Evolutionary conservation across 2,329 filamentous ascomycete genomes (phyloP), one percentile per base, ranked within the genome.

Genomic region (Lecanosticta acicola): DNA sequence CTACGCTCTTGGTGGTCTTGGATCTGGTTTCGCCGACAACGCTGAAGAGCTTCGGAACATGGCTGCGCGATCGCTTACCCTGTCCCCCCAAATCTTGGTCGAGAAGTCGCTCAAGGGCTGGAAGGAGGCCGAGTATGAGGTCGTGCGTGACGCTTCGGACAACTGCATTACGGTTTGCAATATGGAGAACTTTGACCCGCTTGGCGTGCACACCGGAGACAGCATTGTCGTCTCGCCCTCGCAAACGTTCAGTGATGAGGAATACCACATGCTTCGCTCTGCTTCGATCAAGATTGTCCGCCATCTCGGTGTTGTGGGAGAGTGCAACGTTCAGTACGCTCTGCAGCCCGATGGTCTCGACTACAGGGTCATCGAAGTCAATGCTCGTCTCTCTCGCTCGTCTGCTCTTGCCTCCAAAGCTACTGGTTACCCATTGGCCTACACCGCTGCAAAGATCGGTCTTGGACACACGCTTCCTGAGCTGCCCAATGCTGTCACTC

Each of bases 111-210:
- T 98, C 59, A 97, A 96, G 77, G 93, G 93, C 68, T 98, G 93
- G 93, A 98, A 98, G 73, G 93, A 98, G 71, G 85, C 96, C 41
- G 93, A 98, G 70, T 98, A 97, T 65, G 93, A 97, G 71, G 93
- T 97, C 47, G 93, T 97, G 53, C 87, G 93, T 60, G 93, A 98
- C 69, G 91, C 88, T 43, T 84, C 87, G 68, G 94, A 97, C 78
- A 98, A 98, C 79, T 97, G 93, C 68, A 97, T 97, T 63, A 97
- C 91, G 3, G 91, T 97, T 59, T 97, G 91, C 78, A 97, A 94
- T 74, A 94, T 94, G 87, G 88, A 94, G 71, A 97, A 97, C 78
- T 97, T 97, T 62, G 93, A 97, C 65, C 93, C 93, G 55, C 81
- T 98, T 32, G 93, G 93, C 63, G 94, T 95, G 45, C 93, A 98